These are phyloP conservation scores for Elsinoe australis DNA, from an alignment of 2,329 filamentous ascomycete species.

Conservation along the genomic window DNA sequence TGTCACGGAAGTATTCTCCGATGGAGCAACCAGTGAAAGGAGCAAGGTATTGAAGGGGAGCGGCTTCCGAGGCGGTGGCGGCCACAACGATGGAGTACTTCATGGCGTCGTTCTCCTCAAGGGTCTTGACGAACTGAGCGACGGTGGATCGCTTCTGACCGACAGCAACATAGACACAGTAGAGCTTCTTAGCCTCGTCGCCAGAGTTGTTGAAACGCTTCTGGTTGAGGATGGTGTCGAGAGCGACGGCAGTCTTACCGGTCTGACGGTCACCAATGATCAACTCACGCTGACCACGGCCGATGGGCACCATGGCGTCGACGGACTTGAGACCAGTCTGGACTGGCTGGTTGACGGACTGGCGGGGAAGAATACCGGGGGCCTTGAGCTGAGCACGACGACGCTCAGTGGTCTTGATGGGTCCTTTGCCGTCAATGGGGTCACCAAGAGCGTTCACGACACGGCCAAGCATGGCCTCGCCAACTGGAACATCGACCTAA, in stretches of 20 bases:
- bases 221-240: slow-evolving; percentile 98
- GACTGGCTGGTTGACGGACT: slow-evolving; percentile 95
- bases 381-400: slow-evolving; percentile 98
- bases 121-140: slow-evolving; percentile 97
- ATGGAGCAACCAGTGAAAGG: slow-evolving; percentile 74
- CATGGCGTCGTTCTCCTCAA: slow-evolving; percentile 99
- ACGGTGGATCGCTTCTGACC: slow-evolving; percentile 99
- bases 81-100: slow-evolving; percentile 94
- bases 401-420: slow-evolving; percentile 83
- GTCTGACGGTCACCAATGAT: slow-evolving; percentile 99
- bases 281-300: slow-evolving; percentile 99
- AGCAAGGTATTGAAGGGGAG: slow-evolving; percentile 86
- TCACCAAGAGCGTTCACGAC: slow-evolving; percentile 97
- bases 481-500: slow-evolving; percentile 94
- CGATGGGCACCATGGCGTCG: slow-evolving; percentile 99
- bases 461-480: slow-evolving; percentile 87
- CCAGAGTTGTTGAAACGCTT: slow-evolving; percentile 85
- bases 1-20: slow-evolving; percentile 71
- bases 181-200: slow-evolving; percentile 97
- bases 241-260: slow-evolving; percentile 97
- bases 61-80: slow-evolving; percentile 94
- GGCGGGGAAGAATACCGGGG: slow-evolving; percentile 93
- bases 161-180: slow-evolving; percentile 98
- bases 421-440: slow-evolving; percentile 99
- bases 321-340: slow-evolving; percentile 99